phyloP scores from a whole-genome alignment of 805 yeast genomes.

The Naumovozyma castellii region DNA sequence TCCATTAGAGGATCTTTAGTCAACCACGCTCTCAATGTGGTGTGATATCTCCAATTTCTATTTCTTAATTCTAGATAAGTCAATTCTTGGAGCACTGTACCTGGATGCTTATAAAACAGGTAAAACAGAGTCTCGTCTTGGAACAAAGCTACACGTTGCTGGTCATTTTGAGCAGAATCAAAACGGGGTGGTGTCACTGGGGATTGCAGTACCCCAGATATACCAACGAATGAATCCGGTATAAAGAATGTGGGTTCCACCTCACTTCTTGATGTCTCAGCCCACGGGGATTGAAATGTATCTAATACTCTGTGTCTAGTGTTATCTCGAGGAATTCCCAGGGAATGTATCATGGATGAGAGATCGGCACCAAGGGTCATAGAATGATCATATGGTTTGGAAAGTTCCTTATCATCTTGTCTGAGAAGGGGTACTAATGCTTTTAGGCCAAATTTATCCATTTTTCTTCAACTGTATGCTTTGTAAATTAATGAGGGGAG shows the following conservation, averaged over 20 bases:
- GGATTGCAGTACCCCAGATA: conserved; percentile 26
- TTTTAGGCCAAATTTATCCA: conserved; percentile 28
- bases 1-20: conserved; percentile 88
- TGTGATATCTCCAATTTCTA: conserved; percentile 95
- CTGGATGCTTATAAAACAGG: conserved; percentile 87
- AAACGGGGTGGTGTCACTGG: conserved; percentile 25
- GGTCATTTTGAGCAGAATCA: conserved; percentile 28
- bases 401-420: conserved; percentile 19
- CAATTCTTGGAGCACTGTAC: conserved; percentile 85
- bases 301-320: conserved; percentile 26
- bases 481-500: too few relatives aligned
- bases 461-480: not conserved
- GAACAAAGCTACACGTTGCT: conserved; percentile 48
- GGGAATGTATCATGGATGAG: conserved; percentile 27
- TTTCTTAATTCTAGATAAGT: conserved; percentile 85
- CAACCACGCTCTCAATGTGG: conserved; percentile 90
- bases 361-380: conserved; percentile 30
- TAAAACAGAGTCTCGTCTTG: conserved; percentile 90
- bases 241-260: conserved; percentile 74
- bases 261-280: conserved; percentile 79
- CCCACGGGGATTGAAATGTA: conserved; percentile 88
- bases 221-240: conserved; percentile 46
- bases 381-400: conserved; percentile 22
- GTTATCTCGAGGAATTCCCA: conserved; percentile 24
- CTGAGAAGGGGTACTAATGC: conserved; percentile 27